phyloP scores from a whole-genome alignment of 2,329 filamentous ascomycete genomes.

The Xylariaceae sp. region DNA sequence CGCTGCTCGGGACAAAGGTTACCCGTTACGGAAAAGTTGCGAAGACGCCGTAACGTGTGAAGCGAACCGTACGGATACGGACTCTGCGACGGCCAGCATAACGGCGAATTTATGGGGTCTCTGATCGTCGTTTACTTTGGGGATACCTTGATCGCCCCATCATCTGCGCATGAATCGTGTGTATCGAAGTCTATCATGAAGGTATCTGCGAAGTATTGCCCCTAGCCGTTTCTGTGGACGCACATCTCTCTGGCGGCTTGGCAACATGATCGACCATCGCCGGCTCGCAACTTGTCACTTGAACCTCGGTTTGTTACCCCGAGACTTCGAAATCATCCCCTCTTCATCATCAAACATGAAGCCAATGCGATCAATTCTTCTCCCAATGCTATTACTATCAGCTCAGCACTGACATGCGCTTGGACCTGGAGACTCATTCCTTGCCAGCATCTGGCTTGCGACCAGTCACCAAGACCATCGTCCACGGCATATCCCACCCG shows the following conservation, averaged over 20 bases:
- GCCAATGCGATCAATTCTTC: too few species aligned
- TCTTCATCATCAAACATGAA: too few species aligned
- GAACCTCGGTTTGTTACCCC: too few species aligned
- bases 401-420: background rate
- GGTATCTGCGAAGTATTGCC: too few species aligned
- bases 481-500: slow-evolving; percentile 36
- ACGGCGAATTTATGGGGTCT: background rate
- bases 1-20: background rate
- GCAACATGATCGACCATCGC: too few species aligned
- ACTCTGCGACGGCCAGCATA: background rate
- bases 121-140: background rate
- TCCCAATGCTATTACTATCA: background rate
- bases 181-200: too few species aligned
- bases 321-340: too few species aligned
- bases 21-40: background rate
- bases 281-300: too few species aligned
- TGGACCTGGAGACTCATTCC: background rate
- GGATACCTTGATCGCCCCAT: too few species aligned
- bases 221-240: too few species aligned
- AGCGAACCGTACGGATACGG: background rate
- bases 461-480: slow-evolving; percentile 28
- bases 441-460: slow-evolving; percentile 18
- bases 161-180: too few species aligned
- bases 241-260: too few species aligned
- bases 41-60: background rate